These are phyloP conservation scores for Candida dajiaensis DNA, from an alignment of 805 yeast genomes.

Conservation along the genomic window DNA sequence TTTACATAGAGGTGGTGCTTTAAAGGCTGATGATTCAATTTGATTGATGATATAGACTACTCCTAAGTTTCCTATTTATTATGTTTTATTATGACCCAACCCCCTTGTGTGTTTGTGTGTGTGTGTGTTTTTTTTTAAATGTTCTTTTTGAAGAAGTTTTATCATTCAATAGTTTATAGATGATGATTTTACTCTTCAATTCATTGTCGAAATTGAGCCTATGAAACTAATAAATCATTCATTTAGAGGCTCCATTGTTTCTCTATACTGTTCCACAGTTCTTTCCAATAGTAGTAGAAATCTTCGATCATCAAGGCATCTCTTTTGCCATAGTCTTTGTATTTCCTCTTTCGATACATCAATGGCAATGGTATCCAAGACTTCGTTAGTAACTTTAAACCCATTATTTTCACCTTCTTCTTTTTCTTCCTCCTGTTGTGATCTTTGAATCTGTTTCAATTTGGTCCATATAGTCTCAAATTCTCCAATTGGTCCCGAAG, in stretches of 20 bases:
- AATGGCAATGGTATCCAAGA: background rate
- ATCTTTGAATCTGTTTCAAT: background rate
- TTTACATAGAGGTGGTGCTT: slow-evolving; percentile 26
- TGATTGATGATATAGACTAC: background rate
- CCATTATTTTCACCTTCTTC: background rate
- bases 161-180: background rate
- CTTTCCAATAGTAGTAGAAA: background rate
- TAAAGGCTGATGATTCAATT: background rate
- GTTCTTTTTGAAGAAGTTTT: background rate
- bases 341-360: background rate
- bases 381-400: background rate
- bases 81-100: background rate
- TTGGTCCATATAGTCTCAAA: background rate
- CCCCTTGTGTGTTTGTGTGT: no score
- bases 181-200: background rate
- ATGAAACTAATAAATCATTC: no score
- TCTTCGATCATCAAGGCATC: background rate
- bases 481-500: background rate
- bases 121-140: no score
- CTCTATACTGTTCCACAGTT: background rate
- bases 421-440: background rate
- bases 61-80: background rate
- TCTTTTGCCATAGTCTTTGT: background rate
- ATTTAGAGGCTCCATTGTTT: no score
- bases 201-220: no score